Evolutionary conservation across 2,329 filamentous ascomycete species (phyloP).

Genomic region (Diaporthe ilicicola): DNA sequence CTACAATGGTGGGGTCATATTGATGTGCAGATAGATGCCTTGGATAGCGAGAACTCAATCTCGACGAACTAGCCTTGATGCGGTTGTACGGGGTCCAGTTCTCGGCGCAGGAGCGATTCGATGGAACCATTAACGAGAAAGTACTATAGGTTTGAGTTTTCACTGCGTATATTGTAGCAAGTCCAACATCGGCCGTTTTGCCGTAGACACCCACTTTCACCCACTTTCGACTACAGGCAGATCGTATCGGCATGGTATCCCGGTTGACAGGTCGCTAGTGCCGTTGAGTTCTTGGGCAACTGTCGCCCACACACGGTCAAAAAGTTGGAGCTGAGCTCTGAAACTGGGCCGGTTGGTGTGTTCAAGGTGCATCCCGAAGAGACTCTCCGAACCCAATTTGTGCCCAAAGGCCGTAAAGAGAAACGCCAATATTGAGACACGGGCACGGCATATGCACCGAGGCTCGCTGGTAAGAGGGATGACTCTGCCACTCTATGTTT

Average conservation of each 20-base stretch:
- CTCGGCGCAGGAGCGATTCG: not conserved
- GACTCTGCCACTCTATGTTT: not conserved
- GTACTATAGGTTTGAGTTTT: not conserved
- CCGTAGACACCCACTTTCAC: not conserved
- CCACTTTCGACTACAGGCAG: not conserved
- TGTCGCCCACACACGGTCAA: not conserved
- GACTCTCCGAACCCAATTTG: conserved; percentile 12
- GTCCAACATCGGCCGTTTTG: conserved; percentile 12
- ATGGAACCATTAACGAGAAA: conserved; percentile 4
- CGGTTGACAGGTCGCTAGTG: conserved; percentile 17
- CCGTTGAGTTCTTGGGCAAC: not conserved
- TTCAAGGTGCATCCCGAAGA: conserved; percentile 1
- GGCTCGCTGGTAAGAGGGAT: not conserved
- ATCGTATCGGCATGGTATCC: not conserved
- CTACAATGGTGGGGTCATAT: conserved; percentile 3
- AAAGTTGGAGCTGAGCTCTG: conserved; percentile 17
- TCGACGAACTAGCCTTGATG: not conserved
- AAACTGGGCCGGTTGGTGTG: conserved; percentile 20
- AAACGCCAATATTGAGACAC: not conserved
- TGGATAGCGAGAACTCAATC: not conserved
- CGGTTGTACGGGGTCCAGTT: not conserved
- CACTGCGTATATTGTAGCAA: conserved; percentile 8
- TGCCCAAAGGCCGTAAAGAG: conserved; percentile 4
- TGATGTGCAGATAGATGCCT: conserved; percentile 1
- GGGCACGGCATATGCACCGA: not conserved